phyloP scores from a whole-genome alignment of 768 basidiomycete species.

The Cyclocybe cylindracea region DNA sequence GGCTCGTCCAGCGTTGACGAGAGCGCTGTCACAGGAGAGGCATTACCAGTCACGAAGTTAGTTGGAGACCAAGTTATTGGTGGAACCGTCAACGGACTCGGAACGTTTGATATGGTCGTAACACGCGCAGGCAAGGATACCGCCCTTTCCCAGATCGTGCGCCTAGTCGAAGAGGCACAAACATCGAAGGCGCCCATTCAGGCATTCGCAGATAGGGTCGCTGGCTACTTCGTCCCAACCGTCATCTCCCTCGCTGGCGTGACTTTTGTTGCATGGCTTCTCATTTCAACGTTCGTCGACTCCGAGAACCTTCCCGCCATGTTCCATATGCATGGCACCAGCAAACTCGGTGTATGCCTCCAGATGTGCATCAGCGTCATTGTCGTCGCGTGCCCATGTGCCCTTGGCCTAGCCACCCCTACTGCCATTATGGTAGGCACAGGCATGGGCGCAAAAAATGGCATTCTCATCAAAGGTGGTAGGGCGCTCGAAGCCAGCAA shows the following conservation, averaged over 20 bases:
- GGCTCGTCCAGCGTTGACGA: constrained; percentile 93
- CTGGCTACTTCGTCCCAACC: constrained; percentile 92
- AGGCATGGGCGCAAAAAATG: constrained; percentile 94
- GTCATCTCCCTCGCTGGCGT: constrained; percentile 81
- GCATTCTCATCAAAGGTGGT: constrained; percentile 97
- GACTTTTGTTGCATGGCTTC: constrained; percentile 86
- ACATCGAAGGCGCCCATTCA: constrained; percentile 98
- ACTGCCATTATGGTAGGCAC: constrained; percentile 99
- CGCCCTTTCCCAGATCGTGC: constrained; percentile 93
- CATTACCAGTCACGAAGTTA: constrained; percentile 84
- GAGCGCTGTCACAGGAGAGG: constrained; percentile 95
- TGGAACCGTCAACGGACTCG: constrained; percentile 94
- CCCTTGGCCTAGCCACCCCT: constrained; percentile 92
- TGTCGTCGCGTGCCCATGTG: constrained; percentile 98
- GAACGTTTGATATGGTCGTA: constrained; percentile 96
- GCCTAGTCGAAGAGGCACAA: constrained; percentile 96
- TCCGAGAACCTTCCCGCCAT: constrained; percentile 71
- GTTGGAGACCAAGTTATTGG: constrained; percentile 88
- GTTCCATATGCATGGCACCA: constrained; percentile 84
- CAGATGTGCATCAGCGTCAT: constrained; percentile 98
- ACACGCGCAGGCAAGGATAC: constrained; percentile 96
- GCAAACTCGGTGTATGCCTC: constrained; percentile 86
- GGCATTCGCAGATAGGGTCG: constrained; percentile 91
- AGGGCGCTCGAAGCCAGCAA: constrained; percentile 91
- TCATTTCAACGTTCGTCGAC: constrained; percentile 60